Percentiles rank a stretch among this genome's conserved stretches.
phyloP scores from a whole-genome alignment of 73 alveolate genomes.

The Tetrahymena elliotti region DNA sequence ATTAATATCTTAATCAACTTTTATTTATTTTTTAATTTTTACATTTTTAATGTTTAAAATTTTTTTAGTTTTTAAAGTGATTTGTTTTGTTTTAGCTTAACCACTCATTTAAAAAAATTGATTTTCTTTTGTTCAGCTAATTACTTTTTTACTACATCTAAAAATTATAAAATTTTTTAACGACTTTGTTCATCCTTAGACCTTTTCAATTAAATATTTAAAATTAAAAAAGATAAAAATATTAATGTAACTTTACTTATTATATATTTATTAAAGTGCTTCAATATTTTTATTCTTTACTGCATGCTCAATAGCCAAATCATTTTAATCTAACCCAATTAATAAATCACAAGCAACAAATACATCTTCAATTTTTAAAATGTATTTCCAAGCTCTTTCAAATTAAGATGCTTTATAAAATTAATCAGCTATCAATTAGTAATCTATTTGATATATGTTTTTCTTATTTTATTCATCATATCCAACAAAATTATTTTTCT shows the following conservation, averaged over 20 bases:
- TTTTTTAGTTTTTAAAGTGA: too few species aligned
- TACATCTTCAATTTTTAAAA: not conserved
- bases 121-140: not conserved
- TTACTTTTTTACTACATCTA: not conserved
- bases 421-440: not conserved
- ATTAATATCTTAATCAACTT: too few species aligned
- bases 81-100: too few species aligned
- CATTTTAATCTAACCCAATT: not conserved
- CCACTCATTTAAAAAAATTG: not conserved
- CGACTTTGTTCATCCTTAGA: not conserved
- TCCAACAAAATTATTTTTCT: not conserved
- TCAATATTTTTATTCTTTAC: not conserved
- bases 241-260: not conserved
- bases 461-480: not conserved
- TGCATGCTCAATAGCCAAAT: not conserved
- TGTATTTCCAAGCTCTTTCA: not conserved
- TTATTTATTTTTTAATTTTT: too few species aligned
- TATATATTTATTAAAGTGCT: not conserved
- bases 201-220: not conserved
- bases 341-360: not conserved
- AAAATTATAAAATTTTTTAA: not conserved
- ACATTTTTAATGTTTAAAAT: too few species aligned
- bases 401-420: not conserved
- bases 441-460: not conserved
- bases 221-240: not conserved